phyloP scores from a whole-genome alignment of 805 yeast genomes.

The Saccharomycopsis microspora region DNA sequence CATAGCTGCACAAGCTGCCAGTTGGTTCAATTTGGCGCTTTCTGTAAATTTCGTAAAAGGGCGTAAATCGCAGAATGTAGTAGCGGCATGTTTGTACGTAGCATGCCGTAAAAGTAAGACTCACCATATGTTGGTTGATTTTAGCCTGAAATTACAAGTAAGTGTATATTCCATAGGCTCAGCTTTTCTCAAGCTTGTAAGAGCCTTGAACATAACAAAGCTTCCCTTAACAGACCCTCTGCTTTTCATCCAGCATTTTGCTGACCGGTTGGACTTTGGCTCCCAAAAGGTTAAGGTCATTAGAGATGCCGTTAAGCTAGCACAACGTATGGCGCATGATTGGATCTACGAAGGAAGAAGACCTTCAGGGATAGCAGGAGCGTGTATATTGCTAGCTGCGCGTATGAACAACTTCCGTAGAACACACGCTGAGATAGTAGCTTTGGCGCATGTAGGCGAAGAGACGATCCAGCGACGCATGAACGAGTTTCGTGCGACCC shows the following conservation, averaged over 20 bases:
- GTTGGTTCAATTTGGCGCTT: slow-evolving; percentile 83
- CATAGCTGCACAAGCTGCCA: slow-evolving; percentile 75
- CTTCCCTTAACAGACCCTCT: slow-evolving; percentile 93
- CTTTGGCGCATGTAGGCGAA: slow-evolving; percentile 91
- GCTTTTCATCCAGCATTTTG: slow-evolving; percentile 86
- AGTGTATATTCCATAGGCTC: slow-evolving; percentile 94
- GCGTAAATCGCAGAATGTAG: slow-evolving; percentile 88
- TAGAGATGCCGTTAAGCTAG: slow-evolving; percentile 76
- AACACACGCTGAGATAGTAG: slow-evolving; percentile 87
- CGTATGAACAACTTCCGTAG: slow-evolving; percentile 93
- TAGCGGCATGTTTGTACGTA: slow-evolving; percentile 88
- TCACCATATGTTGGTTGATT: slow-evolving; percentile 92
- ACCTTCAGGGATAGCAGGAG: slow-evolving; percentile 98
- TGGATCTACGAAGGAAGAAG: slow-evolving; percentile 97
- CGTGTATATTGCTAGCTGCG: slow-evolving; percentile 85
- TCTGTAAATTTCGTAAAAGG: slow-evolving; percentile 92
- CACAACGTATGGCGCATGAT: slow-evolving; percentile 84
- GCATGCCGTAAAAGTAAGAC: slow-evolving; percentile 90
- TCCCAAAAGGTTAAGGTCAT: slow-evolving; percentile 62
- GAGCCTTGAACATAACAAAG: slow-evolving; percentile 61
- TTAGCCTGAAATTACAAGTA: slow-evolving; percentile 79
- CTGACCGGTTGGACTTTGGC: slow-evolving; percentile 78
- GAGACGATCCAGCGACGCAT: slow-evolving; percentile 85
- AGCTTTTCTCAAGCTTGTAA: slow-evolving; percentile 88
- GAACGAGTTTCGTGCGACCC: slow-evolving; percentile 74